A percentile compares a stretch with the other conserved stretches of the same genome.
Conservation (phyloP, 148 eudicot genomes). For the Heliosperma pusillum region DNA sequence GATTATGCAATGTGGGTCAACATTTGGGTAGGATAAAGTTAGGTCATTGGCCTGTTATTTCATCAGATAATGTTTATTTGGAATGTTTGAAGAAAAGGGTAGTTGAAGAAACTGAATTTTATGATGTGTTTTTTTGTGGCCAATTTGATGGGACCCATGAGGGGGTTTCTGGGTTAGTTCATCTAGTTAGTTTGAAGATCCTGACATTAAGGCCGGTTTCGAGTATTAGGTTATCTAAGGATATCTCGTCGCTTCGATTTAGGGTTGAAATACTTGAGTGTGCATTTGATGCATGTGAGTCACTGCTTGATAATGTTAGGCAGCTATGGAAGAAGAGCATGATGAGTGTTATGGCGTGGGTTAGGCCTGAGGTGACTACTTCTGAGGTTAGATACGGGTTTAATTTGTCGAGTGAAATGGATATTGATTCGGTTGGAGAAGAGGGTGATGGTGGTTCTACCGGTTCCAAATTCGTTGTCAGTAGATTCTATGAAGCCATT, state of each 20-base stretch:
- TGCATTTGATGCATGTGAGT: slow-evolving; percentile 74
- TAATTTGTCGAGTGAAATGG: slow-evolving; percentile 24
- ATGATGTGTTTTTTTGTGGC: slow-evolving; percentile 56
- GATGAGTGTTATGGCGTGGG: slow-evolving; percentile 90
- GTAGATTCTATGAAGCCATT: slow-evolving; percentile 88
- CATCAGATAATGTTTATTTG: slow-evolving; percentile 47
- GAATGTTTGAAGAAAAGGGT: slow-evolving; percentile 40
- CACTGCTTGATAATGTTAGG: slow-evolving; percentile 63
- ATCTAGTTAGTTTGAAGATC: slow-evolving; percentile 56
- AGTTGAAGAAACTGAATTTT: slow-evolving; percentile 31
- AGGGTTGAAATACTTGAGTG: slow-evolving; percentile 66
- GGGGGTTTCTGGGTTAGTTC: slow-evolving; percentile 75
- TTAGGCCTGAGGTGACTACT: slow-evolving; percentile 81
- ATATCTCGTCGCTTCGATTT: slow-evolving; percentile 44
- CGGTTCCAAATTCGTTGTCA: slow-evolving; percentile 59
- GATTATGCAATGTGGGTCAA: slow-evolving; percentile 49
- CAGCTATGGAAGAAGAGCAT: slow-evolving; percentile 82
- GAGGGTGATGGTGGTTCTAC: slow-evolving; percentile 26
- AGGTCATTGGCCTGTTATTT: slow-evolving; percentile 73
- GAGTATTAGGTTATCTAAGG: slow-evolving; percentile 38
- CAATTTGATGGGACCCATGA: slow-evolving; percentile 78
- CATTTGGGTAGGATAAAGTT: slow-evolving; percentile 43
- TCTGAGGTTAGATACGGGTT: slow-evolving; percentile 80
- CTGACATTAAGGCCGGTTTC: slow-evolving; percentile 64
- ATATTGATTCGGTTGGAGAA: slow-evolving; percentile 19